Base-by-base conservation (phyloP, 768 basidiomycete genomes). In the Lactifluus piperatus region DNA sequence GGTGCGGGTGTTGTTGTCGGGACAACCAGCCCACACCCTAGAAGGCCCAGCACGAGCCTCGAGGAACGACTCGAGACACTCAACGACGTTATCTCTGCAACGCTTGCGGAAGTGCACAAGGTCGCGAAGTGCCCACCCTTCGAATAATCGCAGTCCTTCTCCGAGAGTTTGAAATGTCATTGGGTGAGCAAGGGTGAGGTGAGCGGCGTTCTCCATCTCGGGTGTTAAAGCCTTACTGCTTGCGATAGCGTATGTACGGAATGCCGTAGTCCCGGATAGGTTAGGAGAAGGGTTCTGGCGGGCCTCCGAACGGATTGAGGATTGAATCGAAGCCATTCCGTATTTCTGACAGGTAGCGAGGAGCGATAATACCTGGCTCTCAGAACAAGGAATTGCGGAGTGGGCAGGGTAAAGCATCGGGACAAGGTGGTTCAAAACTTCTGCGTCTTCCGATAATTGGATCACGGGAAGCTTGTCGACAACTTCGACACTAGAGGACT, bases 291-390 rank as follows among this genome's bases (percentile, higher is more conserved):
- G 16, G 4, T 9, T 22, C 44, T 50, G 13, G 26, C 36, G 10
- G 44, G 29, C 36, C 16, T 30, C 20, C 22, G 54, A 30, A 29
- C 41, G 46, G 18, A 56, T 27, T 22, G 16, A 29, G 1, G 54
- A 48, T 30, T 36, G 39, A 24, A 62, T 37, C 27, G 44, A 50
- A 20, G 30, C 46, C 56, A 70, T 64, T 1, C 65, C 51, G 51
- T 68, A 70, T 51, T 70, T 70, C 13, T 44, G 20, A 8, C 58
- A 65, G 3, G 65, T 63, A 9, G 57, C 58, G 18, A 67, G 50
- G 24, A 63, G 45, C 22, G 14, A n/a, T 13, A 48, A 14, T 7
- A 58, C 41, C 32, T 36, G 34, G 2, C 39, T 29, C 3, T 36
- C 24, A 4, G 51, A 30, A 5, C 8, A 13, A 9, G 51, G 51